These are phyloP conservation scores for Apophysomyces trapeziformis DNA, from an alignment of 371 early-diverging fungal genomes.

Conservation along the genomic window DNA sequence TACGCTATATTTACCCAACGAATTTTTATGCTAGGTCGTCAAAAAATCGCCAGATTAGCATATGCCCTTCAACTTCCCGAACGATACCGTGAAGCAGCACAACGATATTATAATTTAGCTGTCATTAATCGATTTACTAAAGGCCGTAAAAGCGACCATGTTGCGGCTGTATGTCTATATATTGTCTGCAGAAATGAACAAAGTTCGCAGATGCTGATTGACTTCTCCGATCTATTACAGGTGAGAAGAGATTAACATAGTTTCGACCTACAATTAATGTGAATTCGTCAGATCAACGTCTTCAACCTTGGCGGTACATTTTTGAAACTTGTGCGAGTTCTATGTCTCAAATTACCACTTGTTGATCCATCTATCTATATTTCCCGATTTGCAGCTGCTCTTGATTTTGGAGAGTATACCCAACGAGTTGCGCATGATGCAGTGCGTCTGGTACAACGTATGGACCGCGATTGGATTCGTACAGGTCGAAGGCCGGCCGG, in stretches of 20 bases:
- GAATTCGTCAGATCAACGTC: constrained; percentile 72
- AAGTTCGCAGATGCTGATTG: constrained; percentile 96
- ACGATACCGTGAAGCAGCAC: constrained; percentile 86
- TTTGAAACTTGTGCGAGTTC: constrained; percentile 77
- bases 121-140: constrained; percentile 91
- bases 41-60: constrained; percentile 69
- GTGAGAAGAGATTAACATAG: constrained; percentile 28
- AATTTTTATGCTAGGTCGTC: constrained; percentile 40
- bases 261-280: constrained; percentile 2
- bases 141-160: constrained; percentile 87
- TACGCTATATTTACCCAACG: constrained; percentile 10
- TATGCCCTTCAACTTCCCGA: constrained; percentile 73
- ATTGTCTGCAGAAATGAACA: constrained; percentile 93
- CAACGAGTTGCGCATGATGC: constrained; percentile 84
- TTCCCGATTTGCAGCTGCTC: constrained; percentile 88
- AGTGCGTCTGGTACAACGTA: constrained; percentile 87
- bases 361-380: constrained; percentile 98
- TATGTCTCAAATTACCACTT: constrained; percentile 82
- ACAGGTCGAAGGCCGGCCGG: constrained; percentile 98
- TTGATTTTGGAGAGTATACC: constrained; percentile 94
- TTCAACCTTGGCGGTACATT: constrained; percentile 96
- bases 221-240: constrained; percentile 93
- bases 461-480: constrained; percentile 99
- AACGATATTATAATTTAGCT: constrained; percentile 94
- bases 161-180: constrained; percentile 97